A percentile compares a stretch with the other conserved stretches of the same genome.
Conservation (phyloP, 257 asterid species). For the Scutellaria minor region DNA sequence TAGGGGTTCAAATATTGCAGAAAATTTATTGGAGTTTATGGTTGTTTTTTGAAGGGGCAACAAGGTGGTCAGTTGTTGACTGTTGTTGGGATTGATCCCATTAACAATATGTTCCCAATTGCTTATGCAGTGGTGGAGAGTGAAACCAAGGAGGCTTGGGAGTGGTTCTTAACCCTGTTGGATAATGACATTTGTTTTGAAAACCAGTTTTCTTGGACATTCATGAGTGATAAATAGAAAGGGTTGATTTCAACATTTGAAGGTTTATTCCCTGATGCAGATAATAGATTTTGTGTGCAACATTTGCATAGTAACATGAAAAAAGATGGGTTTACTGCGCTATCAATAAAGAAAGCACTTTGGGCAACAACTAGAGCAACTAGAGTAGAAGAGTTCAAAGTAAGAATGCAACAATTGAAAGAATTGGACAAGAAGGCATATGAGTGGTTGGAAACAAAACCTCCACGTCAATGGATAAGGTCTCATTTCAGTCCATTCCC, state of each 20-base stretch:
- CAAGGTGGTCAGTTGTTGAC: not conserved
- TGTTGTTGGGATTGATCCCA: not conserved
- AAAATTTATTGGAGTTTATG: not conserved
- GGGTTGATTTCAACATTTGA: not conserved
- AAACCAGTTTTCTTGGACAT: not conserved
- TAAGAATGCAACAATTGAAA: too few species aligned
- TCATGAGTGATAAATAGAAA: constrained; percentile 5
- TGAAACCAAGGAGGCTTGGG: too few species aligned
- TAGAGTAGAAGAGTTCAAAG: too few species aligned
- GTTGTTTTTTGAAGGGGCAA: not conserved
- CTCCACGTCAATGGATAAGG: too few species aligned
- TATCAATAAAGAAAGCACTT: too few species aligned
- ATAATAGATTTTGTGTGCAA: not conserved
- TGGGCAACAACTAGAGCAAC: too few species aligned
- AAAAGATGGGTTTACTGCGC: too few species aligned
- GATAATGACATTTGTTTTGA: not conserved
- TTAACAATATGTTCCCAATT: not conserved
- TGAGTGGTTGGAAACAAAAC: too few species aligned
- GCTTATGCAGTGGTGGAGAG: too few species aligned
- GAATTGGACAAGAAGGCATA: too few species aligned
- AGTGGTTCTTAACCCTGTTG: not conserved
- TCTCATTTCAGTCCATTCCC: too few species aligned
- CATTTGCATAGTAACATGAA: not conserved
- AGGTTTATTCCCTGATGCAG: not conserved
- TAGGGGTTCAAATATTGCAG: too few species aligned